Base-by-base conservation (phyloP, 2,329 filamentous ascomycete genomes). In the Colletotrichum plurivorum region DNA sequence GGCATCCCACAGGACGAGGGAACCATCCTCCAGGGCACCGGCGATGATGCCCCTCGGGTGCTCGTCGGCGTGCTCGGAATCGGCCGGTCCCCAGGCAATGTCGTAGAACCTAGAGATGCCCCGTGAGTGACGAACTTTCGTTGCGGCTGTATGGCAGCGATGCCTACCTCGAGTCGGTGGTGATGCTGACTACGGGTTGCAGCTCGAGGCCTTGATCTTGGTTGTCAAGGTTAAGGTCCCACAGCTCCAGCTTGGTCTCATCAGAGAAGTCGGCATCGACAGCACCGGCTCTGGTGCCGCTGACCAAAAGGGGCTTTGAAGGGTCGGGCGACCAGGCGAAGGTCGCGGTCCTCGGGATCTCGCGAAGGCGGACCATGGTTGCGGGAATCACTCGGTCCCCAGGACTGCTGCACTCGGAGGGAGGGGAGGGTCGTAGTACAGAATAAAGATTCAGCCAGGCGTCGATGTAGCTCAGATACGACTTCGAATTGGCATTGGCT, bases 221-320 rank as follows among this genome's bases (percentile, higher is more conserved):
- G 80, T 90, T 90, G 80, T 97, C 94, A 73, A 98, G 87, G 77
- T 90, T 91, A 73, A 99, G 86, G 82, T 98, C 94, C 96, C 96
- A 99, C 70, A 99, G 87, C 85, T 99, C 96, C 67, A 99, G 85
- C 84, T 95, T 95, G 72, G 94, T 98, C 80, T 98, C 95, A 81
- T 96, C 96, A 31, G 96, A 98, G 83, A 99, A 99, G 81, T 98
- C 95, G 75, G 94, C 95, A 82, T 97, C 94, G 49, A 99, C 94
- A 75, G 96, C 96, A 72, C 96, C 96, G 71, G 96, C 95, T 75
- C 95, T 92, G 54, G 96, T 99, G 76, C 96, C 96, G 31, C 96
- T 99, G 70, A 94, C 95, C 73, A 99, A 86, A 74, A 97, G 87
- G 75, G 95, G 94, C 74, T 91, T 90, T 46, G 89, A 88, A 58